Percentiles rank a stretch among this genome's conserved stretches.
Evolutionary conservation across 78 protist genomes (phyloP).

Genomic region (slime mould (Dictyostelium discoideum)): dicty_2.7 NC_007089.4:4831501-4832000

Average conservation of each 20-base stretch:
- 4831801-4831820: background rate
- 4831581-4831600: too few relatives aligned
- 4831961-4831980: background rate
- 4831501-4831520: background rate
- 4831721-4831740: background rate
- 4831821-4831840: background rate
- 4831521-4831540: background rate
- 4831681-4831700: too few relatives aligned
- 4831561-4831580: too few relatives aligned
- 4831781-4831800: background rate
- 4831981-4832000: background rate
- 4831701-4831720: too few relatives aligned
- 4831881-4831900: background rate
- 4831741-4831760: background rate
- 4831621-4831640: too few relatives aligned
- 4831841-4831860: background rate
- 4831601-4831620: too few relatives aligned
- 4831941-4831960: background rate
- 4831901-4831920: background rate
- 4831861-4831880: background rate
- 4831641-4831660: too few relatives aligned
- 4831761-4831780: background rate
- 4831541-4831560: too few relatives aligned
- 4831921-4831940: background rate
- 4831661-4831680: too few relatives aligned